A percentile compares a stretch with the other conserved stretches of the same genome.
phyloP scores from a whole-genome alignment of 306 rosid species.

The Dalbergia cultrata region DNA sequence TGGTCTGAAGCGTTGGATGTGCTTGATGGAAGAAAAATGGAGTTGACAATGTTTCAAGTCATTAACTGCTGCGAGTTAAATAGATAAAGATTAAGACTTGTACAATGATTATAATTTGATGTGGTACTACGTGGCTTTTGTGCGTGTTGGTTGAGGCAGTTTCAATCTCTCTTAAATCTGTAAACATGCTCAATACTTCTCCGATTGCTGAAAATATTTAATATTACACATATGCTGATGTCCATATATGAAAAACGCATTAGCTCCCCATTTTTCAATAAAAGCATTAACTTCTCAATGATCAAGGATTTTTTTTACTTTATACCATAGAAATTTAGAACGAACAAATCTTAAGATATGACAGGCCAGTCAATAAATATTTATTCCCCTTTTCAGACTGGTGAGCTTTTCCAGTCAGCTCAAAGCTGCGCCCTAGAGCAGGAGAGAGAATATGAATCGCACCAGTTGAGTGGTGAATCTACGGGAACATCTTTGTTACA shows the following conservation, averaged over 20 bases:
- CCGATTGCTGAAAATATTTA: not conserved
- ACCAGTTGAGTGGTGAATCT: conserved; percentile 60
- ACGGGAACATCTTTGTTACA: conserved; percentile 68
- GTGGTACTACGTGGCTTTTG: conserved; percentile 21
- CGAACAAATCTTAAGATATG: conserved; percentile 32
- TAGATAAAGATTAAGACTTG: conserved; percentile 18
- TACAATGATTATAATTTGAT: conserved; percentile 19
- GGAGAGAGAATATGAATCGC: conserved; percentile 76
- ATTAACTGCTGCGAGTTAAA: conserved; percentile 18
- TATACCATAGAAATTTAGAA: conserved; percentile 49
- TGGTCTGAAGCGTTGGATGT: conserved; percentile 20
- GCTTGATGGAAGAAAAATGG: conserved; percentile 16
- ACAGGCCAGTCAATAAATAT: conserved; percentile 21
- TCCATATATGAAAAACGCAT: conserved; percentile 3
- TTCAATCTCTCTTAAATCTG: conserved; percentile 7
- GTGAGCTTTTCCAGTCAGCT: conserved; percentile 76
- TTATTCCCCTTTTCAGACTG: conserved; percentile 67
- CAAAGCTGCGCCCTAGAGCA: conserved; percentile 66
- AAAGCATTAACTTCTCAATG: conserved; percentile 17
- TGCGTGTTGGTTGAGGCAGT: not conserved
- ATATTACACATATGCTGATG: not conserved
- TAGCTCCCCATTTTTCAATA: conserved; percentile 23
- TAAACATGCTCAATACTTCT: conserved; percentile 1
- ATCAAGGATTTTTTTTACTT: conserved; percentile 55
- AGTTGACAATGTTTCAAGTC: conserved; percentile 34